These are phyloP conservation scores for Diplodia seriata DNA, from an alignment of 2,329 filamentous ascomycete genomes.

Conservation along the genomic window DNA sequence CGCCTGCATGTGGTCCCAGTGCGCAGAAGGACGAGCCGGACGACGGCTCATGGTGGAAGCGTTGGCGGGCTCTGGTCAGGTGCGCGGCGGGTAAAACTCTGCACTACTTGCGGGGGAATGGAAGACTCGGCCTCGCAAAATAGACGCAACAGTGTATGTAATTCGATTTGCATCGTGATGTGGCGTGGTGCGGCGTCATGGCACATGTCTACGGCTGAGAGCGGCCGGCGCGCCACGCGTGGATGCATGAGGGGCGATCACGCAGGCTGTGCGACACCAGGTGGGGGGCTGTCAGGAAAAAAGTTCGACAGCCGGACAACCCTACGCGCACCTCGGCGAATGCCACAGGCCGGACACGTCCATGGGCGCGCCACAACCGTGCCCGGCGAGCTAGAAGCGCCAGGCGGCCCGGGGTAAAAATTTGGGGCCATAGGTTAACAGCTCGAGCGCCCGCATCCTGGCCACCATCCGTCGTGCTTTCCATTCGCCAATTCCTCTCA, in stretches of 20 bases:
- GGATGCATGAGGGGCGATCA: constrained; percentile 27
- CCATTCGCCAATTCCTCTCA: constrained; percentile 26
- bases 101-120: not conserved
- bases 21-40: not conserved
- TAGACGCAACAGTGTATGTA: not conserved
- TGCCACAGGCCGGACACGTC: not conserved
- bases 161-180: constrained; percentile 14
- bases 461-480: not conserved
- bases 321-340: not conserved
- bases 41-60: not conserved
- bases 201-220: not conserved
- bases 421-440: not conserved
- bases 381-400: too few species aligned
- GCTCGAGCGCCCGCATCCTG: constrained; percentile 9
- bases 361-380: too few species aligned
- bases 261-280: constrained; percentile 8
- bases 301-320: too few species aligned
- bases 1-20: constrained; percentile 3
- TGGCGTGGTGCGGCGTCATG: constrained; percentile 24
- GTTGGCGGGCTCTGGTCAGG: not conserved
- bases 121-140: not conserved
- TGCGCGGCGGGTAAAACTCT: not conserved
- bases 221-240: constrained; percentile 12
- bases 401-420: too few species aligned
- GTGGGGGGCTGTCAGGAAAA: not conserved